Evolutionary conservation across 225 moss, liverwort and hornwort genomes (phyloP), one percentile per base, ranked within the genome.

Genomic region (Sphagnum tenellum): DNA sequence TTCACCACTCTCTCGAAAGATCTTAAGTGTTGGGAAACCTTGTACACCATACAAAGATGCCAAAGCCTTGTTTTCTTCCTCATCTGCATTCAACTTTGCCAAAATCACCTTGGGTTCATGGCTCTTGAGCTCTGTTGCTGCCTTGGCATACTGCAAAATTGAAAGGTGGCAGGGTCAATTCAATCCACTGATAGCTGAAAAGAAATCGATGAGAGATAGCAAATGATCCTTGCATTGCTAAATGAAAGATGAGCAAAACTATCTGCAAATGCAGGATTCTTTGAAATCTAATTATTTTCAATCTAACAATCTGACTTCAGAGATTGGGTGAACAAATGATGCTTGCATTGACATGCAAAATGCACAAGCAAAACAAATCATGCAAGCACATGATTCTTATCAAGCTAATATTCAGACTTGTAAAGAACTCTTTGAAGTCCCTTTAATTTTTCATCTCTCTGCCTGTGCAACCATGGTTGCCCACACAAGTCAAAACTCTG

Each of bases 21-120:
- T 58, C 75, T 87, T 89, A 55, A 98, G 73, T 3, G 96, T 98
- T 45, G 92, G 96, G 63, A 89, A 98, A 71, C 92, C 96, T 65
- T 69, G 75, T 49, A 98, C 74, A 56, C 73, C 85, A 44, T 81
- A 89, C 70, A 85, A 78, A 1, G 78, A 56, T 9, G 80, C 77
- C 81, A 92, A 73, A 11, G 83, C 85, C 66, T 96, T 96, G 71
- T 89, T 96, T 5, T 75, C 71, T 64, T 96, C 85, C 47, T 83
- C 81, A 56, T 90, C 76, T 44, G 74, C 72, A 63, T 92, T 77
- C 69, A 89, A 74, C 74, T 96, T 96, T 6, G 92, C 96, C 62
- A 96, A 74, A 48, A 74, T 71, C 65, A 96, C 83, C 9, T 85
- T 85, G 50, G 96, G 88, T 61, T 90, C 83, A 64, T 90, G 81